phyloP scores from a whole-genome alignment of 2,329 filamentous ascomycete species.

The Colletotrichum sp. region DNA sequence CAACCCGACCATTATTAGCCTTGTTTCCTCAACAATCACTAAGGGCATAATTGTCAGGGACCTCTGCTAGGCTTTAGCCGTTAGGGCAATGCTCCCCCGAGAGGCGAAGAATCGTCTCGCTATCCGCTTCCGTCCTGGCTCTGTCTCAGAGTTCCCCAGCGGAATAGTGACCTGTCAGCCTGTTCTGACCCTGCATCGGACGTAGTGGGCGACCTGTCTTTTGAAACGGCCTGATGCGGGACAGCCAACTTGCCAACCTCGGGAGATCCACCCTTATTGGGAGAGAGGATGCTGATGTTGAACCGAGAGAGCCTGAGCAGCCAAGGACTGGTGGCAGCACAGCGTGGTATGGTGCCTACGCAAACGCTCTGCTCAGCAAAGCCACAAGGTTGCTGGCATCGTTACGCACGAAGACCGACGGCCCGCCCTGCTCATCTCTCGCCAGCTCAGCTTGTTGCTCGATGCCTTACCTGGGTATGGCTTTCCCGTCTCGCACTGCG shows the following conservation, averaged over 20 bases:
- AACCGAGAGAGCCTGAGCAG: not conserved
- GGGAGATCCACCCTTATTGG: not conserved
- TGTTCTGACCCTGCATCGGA: constrained; percentile 6
- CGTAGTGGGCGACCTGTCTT: constrained; percentile 6
- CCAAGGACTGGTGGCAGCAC: not conserved
- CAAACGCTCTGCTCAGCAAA: not conserved
- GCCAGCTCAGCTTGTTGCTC: not conserved
- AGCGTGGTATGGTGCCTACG: not conserved
- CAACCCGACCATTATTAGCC: not conserved
- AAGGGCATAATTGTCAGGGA: not conserved
- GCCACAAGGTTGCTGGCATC: not conserved
- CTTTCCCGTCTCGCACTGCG: not conserved
- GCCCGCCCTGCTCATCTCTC: not conserved
- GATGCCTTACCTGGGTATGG: not conserved
- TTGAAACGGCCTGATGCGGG: constrained; percentile 14
- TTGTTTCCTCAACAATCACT: not conserved
- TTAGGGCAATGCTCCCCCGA: not conserved
- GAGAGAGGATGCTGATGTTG: not conserved
- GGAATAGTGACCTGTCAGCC: not conserved
- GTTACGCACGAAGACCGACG: not conserved
- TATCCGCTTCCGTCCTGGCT: constrained; percentile 9
- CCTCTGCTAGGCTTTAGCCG: not conserved
- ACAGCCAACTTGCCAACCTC: not conserved
- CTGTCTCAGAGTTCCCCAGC: constrained; percentile 19
- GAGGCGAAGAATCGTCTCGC: not conserved